Evolutionary conservation across 1,139 yeast genomes (phyloP).

Genomic region (Nakaseomyces delphensis): DNA sequence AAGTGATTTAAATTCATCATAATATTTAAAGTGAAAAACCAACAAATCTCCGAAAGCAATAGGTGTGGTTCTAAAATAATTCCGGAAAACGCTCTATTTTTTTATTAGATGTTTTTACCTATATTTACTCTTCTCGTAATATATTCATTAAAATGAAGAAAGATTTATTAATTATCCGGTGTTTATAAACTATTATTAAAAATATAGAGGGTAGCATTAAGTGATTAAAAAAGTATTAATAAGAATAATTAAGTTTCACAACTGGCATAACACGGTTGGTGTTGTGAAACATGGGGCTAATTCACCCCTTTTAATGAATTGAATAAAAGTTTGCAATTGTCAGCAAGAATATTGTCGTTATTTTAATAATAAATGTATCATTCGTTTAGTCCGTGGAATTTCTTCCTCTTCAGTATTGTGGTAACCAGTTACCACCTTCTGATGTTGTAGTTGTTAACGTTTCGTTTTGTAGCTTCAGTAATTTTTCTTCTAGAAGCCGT

Average conservation of each 20-base stretch:
- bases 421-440: slow-evolving; percentile 6
- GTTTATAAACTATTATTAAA: no score
- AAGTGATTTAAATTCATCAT: not conserved
- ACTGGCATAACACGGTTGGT: no score
- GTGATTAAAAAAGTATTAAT: no score
- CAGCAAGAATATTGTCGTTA: not conserved
- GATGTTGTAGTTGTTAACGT: not conserved
- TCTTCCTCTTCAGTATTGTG: not conserved
- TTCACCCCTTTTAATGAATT: not conserved
- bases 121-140: no score
- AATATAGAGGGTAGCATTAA: no score
- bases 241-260: no score
- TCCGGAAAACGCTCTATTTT: no score
- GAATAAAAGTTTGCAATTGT: not conserved
- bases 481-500: slow-evolving; percentile 1
- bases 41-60: no score
- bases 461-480: slow-evolving; percentile 4
- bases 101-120: no score
- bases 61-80: no score
- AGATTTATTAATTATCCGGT: not conserved
- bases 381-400: not conserved
- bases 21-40: no score
- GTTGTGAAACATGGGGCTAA: not conserved
- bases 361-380: not conserved
- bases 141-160: no score